These are phyloP conservation scores for Murraya koenigii DNA, from an alignment of 345 rosid species.

Conservation along the genomic window DNA sequence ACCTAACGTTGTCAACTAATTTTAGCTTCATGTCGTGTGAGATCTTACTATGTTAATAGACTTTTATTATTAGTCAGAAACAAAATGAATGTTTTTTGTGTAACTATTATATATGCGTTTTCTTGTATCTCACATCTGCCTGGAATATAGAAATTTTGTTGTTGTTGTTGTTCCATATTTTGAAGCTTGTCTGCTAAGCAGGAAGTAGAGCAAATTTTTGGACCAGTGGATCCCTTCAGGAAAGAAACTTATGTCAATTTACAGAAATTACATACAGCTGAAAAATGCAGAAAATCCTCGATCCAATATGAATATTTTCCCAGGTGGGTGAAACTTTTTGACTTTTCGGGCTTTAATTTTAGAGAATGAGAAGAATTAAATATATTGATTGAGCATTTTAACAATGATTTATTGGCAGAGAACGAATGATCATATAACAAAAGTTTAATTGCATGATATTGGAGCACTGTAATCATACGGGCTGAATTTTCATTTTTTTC, in stretches of 20 bases:
- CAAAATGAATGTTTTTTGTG: background rate
- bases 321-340: background rate
- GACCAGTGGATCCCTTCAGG: background rate
- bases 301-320: background rate
- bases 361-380: background rate
- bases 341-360: background rate
- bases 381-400: too few species aligned
- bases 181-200: background rate
- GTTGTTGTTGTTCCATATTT: background rate
- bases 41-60: background rate
- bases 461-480: too few species aligned
- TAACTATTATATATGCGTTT: background rate
- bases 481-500: too few species aligned
- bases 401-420: background rate
- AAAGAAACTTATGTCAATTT: background rate
- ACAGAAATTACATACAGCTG: background rate
- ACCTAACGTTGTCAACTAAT: too few species aligned
- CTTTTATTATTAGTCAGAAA: background rate
- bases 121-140: background rate
- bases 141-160: background rate
- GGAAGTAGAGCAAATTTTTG: background rate
- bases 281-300: background rate
- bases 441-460: background rate
- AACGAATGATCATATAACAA: background rate
- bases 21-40: too few species aligned